Base-by-base conservation (phyloP, 1,284 basidiomycete genomes). In the Psilocybe mexicana region DNA sequence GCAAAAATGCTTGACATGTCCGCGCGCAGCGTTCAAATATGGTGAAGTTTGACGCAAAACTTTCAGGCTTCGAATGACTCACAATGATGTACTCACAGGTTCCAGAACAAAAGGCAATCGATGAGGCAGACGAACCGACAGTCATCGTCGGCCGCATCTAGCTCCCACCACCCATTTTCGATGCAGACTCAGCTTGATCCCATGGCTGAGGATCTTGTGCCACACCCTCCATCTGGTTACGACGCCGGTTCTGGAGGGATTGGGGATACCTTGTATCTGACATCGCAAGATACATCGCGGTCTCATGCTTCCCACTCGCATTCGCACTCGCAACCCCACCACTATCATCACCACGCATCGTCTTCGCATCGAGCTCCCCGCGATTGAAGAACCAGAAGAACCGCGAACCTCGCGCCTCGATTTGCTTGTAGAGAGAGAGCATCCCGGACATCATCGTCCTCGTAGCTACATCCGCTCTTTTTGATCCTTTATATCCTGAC, bases 81-180 rank as follows among this genome's bases (percentile, higher is more conserved):
- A 66, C 55, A 62, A 65, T 52, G 55, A 58, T 43, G 45, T 60
- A n/a, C 10, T n/a, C 18, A 60, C 61, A 92, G 89, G 89, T 92
- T 92, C 76, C 90, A 92, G 75, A 92, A 92, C 68, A 91, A 91
- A 74, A 79, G 90, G 55, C 90, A 92, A 70, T 84, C 87, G 14
- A 87, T 87, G 84, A 81, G 88, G 55, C 87, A 90, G 72, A 88
- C 85, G 12, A 84, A 83, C 62, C 85, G 88, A 53, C 84, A 87
- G 67, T 76, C 83, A 43, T 78, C 80, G 4, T 76, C 76, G 57
- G 67, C 78, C 46, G 67, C 66, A 51, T 74, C 79, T 14, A 71
- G 73, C 43, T 70, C 79, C 49, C 81, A 82, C 59, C 84, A 85
- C 54, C 72, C 83, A 2, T 86, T 82, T 67, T 68, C 78, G n/a